phyloP scores from a whole-genome alignment of 1,139 yeast genomes.

The Hansenula sp. region DNA sequence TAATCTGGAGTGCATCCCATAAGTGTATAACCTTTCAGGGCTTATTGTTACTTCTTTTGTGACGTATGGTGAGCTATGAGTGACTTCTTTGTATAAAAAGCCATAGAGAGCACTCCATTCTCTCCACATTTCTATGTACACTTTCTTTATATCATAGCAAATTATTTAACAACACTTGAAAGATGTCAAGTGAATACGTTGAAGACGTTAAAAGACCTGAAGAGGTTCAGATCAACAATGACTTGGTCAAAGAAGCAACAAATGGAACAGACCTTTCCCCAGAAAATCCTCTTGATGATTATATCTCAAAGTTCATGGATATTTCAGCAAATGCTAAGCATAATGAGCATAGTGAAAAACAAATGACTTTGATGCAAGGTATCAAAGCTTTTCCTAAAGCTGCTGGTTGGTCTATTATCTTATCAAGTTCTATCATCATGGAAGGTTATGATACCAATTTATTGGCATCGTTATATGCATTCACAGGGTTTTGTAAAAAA shows the following conservation, averaged over 20 bases:
- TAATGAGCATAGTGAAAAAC: conserved; percentile 14
- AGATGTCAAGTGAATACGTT: too few relatives aligned
- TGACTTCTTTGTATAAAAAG: too few relatives aligned
- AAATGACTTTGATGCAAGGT: conserved; percentile 16
- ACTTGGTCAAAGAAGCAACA: conserved; percentile 6
- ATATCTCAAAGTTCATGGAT: conserved; percentile 37
- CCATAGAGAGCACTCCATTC: too few relatives aligned
- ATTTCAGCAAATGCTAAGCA: conserved; percentile 31
- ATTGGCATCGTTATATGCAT: conserved; percentile 27
- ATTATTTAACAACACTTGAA: too few relatives aligned
- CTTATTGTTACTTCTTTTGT: too few relatives aligned
- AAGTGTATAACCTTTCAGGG: too few relatives aligned
- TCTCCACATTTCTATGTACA: too few relatives aligned
- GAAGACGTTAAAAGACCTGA: conserved; percentile 10
- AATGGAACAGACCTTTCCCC: conserved; percentile 1
- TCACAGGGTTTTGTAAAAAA: conserved; percentile 21
- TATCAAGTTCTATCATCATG: conserved; percentile 37
- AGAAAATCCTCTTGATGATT: conserved; percentile 30
- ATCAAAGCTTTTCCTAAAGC: conserved; percentile 29
- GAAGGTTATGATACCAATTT: conserved; percentile 39
- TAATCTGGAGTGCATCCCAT: too few relatives aligned
- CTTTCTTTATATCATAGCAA: too few relatives aligned
- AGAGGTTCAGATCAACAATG: not conserved
- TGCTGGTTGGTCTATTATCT: conserved; percentile 36
- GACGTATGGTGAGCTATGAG: too few relatives aligned